phyloP scores from a whole-genome alignment of 768 basidiomycete species.

The Jaapia argillacea region DNA sequence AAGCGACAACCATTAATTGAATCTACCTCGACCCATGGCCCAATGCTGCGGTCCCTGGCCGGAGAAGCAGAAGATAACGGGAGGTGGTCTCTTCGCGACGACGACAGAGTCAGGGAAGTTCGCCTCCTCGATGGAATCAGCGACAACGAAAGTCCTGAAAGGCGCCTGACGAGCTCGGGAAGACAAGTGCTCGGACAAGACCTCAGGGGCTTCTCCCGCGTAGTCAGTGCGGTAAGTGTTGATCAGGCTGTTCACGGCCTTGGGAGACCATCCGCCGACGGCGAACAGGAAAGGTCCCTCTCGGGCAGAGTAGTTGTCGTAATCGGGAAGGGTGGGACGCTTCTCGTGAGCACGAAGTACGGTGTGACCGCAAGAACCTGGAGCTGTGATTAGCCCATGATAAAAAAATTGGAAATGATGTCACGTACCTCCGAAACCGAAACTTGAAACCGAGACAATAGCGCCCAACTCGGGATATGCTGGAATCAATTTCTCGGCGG shows the following conservation, averaged over 20 bases:
- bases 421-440: slow-evolving; percentile 9
- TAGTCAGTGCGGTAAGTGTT: background rate
- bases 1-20: slow-evolving; percentile 15
- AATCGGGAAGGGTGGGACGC: background rate
- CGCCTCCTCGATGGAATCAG: background rate
- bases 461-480: slow-evolving; percentile 2
- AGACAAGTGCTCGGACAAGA: background rate
- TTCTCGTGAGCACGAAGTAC: background rate
- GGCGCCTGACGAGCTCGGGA: background rate
- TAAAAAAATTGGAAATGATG: slow-evolving; percentile 3
- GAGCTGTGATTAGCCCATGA: slow-evolving; percentile 13
- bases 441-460: slow-evolving; percentile 10
- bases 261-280: background rate
- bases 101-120: slow-evolving; percentile 20
- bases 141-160: background rate
- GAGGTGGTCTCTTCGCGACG: slow-evolving; percentile 14
- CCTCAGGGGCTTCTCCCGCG: background rate
- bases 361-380: background rate
- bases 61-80: slow-evolving; percentile 23
- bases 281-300: background rate
- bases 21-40: slow-evolving; percentile 8
- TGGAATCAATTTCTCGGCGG: slow-evolving; percentile 4
- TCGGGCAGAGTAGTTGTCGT: background rate
- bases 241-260: background rate
- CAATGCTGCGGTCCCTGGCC: slow-evolving; percentile 25